Evolutionary conservation across 176 grass and related monocot species (phyloP).

Genomic region (Miscanthus lutarioriparius): DNA sequence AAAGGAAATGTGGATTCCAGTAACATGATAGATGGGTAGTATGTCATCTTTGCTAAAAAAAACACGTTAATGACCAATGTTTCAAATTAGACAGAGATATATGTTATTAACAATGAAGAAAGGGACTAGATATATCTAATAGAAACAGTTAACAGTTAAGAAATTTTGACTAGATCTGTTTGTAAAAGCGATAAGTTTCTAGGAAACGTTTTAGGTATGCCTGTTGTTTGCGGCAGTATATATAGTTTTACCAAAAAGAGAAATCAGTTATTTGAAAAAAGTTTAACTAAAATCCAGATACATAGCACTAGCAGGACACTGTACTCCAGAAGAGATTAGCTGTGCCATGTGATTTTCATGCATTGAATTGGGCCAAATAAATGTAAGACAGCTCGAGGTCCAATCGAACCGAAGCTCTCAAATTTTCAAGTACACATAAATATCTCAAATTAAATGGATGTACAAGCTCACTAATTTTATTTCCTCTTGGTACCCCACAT

Average conservation of each 20-base stretch:
- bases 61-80: too few relatives aligned
- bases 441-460: constrained; percentile 13
- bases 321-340: constrained; percentile 30
- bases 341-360: constrained; percentile 40
- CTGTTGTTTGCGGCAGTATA: background rate
- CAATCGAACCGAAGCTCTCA: background rate
- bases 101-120: background rate
- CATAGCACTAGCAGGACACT: background rate
- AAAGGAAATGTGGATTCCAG: background rate
- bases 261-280: background rate
- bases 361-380: constrained; percentile 49
- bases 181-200: background rate
- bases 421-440: constrained; percentile 20
- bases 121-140: background rate
- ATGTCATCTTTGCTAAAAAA: background rate
- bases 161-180: background rate
- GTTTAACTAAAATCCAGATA: background rate
- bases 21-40: background rate
- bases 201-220: background rate
- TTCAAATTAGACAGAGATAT: background rate
- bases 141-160: background rate
- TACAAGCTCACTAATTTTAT: constrained; percentile 7
- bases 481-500: constrained; percentile 9
- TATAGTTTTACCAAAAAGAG: background rate
- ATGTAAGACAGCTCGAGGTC: constrained; percentile 44